Evolutionary conservation across 345 rosid species (phyloP).

Genomic region (Stellera chamaejasme): DNA sequence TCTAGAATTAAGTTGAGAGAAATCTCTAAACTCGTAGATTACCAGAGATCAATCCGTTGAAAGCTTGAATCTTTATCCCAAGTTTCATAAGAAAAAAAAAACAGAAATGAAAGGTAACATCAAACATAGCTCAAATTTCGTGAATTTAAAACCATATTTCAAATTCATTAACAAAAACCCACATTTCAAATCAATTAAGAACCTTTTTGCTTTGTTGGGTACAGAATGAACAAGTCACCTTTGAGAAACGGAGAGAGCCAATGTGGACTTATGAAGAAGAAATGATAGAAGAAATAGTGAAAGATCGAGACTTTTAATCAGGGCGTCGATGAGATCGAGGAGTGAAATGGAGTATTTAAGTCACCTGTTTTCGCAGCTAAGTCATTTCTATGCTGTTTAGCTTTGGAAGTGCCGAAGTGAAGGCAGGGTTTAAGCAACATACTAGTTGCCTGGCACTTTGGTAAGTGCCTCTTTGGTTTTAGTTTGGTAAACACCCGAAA

Average conservation of each 20-base stretch:
- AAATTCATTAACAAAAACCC: conserved; percentile 9
- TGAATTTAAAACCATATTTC: conserved; percentile 7
- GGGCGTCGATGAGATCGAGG: conserved; percentile 34
- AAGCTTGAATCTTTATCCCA: conserved; percentile 1
- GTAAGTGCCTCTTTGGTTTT: too few relatives aligned
- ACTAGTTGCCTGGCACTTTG: too few relatives aligned
- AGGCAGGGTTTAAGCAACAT: too few relatives aligned
- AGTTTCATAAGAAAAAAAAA: too few relatives aligned
- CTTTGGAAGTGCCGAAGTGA: too few relatives aligned
- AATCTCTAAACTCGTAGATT: not conserved
- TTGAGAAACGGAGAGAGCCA: conserved; percentile 22
- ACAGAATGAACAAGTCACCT: conserved; percentile 9
- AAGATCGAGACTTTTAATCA: not conserved
- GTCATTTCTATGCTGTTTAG: not conserved
- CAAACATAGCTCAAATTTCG: conserved; percentile 7
- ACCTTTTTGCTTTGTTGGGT: not conserved
- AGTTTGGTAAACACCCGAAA: too few relatives aligned
- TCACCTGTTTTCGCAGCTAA: not conserved
- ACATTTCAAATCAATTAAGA: not conserved
- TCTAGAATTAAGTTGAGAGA: not conserved
- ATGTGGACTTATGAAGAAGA: conserved; percentile 7
- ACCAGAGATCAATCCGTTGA: conserved; percentile 4
- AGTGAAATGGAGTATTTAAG: not conserved
- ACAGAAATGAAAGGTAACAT: not conserved
- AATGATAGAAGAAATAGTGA: not conserved